Percentiles rank a stretch among this genome's conserved stretches.
phyloP scores from a whole-genome alignment of 495 filamentous ascomycete genomes.

The Aspergillus nidulans region DNA sequence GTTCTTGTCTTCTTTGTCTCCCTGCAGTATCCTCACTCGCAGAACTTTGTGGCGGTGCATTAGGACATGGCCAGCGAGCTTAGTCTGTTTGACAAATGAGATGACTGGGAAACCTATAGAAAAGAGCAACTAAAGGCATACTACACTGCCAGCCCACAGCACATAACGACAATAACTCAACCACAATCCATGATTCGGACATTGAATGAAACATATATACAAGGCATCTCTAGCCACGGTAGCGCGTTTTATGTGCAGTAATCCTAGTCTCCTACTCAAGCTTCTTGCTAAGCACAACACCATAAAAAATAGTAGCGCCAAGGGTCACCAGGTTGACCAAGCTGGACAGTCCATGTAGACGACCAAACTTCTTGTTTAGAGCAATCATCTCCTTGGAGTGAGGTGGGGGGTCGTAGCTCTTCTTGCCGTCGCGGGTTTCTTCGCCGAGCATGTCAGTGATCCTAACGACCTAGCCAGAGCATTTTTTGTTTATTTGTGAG shows the following conservation, averaged over 20 bases:
- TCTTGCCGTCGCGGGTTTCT: conserved; percentile 81
- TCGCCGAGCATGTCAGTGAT: conserved; percentile 4
- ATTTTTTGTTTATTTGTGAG: too few species aligned
- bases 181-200: background rate
- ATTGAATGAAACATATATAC: background rate
- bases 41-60: too few species aligned
- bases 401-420: conserved; percentile 65
- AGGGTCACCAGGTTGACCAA: conserved; percentile 69
- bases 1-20: background rate
- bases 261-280: conserved; percentile 23
- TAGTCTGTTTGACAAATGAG: too few species aligned
- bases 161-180: background rate
- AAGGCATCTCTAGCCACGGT: background rate
- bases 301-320: conserved; percentile 66
- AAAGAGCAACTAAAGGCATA: too few species aligned
- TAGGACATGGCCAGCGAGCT: too few species aligned
- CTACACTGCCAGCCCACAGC: too few species aligned
- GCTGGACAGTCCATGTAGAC: conserved; percentile 72
- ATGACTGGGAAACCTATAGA: too few species aligned
- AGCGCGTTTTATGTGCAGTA: background rate
- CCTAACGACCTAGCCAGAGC: too few species aligned
- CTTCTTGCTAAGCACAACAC: conserved; percentile 58
- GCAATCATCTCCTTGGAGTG: conserved; percentile 76
- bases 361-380: conserved; percentile 75
- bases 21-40: background rate